Evolutionary conservation across 768 basidiomycete species (phyloP).

Genomic region (Lactarius trivialis): DNA sequence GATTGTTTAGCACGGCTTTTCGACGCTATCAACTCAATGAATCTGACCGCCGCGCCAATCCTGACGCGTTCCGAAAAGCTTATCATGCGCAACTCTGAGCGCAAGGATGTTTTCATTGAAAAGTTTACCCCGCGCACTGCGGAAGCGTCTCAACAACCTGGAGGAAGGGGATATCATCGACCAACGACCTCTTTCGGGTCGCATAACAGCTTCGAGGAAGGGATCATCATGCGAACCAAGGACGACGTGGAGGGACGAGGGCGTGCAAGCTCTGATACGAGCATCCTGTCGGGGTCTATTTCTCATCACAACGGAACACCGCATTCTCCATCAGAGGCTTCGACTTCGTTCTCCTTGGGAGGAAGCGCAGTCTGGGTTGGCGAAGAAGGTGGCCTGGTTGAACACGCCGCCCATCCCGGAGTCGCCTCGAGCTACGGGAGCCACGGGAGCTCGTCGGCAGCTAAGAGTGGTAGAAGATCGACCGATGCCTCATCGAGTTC

Average conservation of each 20-base stretch:
- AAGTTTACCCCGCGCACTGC: slow-evolving; percentile 43
- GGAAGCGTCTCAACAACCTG: slow-evolving; percentile 7
- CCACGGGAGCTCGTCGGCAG: slow-evolving; percentile 39
- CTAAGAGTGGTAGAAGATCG: slow-evolving; percentile 51
- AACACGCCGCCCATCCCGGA: slow-evolving; percentile 31
- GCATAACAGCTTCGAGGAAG: slow-evolving; percentile 65
- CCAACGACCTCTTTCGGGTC: slow-evolving; percentile 39
- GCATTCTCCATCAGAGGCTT: slow-evolving; percentile 61
- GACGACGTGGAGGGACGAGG: slow-evolving; percentile 9
- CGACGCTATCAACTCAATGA: slow-evolving; percentile 89
- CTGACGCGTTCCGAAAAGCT: slow-evolving; percentile 80
- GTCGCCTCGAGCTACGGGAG: slow-evolving; percentile 36
- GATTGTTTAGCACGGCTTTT: slow-evolving; percentile 87
- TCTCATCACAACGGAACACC: slow-evolving; percentile 31
- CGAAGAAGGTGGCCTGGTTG: slow-evolving; percentile 52
- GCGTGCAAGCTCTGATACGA: slow-evolving; percentile 17
- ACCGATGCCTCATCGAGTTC: slow-evolving; percentile 72
- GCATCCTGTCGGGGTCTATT: not conserved
- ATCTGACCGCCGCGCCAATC: slow-evolving; percentile 69
- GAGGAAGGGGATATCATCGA: slow-evolving; percentile 14
- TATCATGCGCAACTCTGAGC: slow-evolving; percentile 83
- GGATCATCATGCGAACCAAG: slow-evolving; percentile 40
- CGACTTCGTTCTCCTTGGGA: slow-evolving; percentile 68
- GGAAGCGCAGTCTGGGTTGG: slow-evolving; percentile 83
- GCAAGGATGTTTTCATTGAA: slow-evolving; percentile 88